These are phyloP conservation scores for Solanum microdontum DNA, from an alignment of 257 asterid genomes.

Conservation along the genomic window DNA sequence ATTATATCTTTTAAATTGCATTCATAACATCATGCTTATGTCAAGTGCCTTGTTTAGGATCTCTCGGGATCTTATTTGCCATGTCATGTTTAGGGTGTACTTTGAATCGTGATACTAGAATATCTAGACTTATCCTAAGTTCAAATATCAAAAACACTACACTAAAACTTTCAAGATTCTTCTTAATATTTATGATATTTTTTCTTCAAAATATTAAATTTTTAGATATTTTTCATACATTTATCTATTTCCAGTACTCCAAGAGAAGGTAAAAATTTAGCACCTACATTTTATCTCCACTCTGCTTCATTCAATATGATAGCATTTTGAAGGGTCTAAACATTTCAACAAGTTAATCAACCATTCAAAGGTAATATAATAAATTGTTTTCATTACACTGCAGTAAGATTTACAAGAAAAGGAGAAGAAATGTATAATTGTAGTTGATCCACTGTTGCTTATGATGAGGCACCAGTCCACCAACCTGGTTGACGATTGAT, in stretches of 20 bases:
- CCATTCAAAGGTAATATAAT: neutral
- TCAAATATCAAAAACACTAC: neutral
- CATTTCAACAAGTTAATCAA: neutral
- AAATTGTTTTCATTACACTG: neutral
- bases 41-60: neutral
- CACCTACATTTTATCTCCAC: neutral
- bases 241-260: neutral
- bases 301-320: neutral
- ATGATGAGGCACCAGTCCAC: neutral
- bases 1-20: neutral
- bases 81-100: neutral
- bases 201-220: neutral
- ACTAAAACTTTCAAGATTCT: neutral
- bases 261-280: neutral
- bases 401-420: neutral
- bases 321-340: neutral
- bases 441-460: neutral
- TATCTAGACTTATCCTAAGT: neutral
- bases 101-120: neutral
- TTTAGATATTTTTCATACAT: neutral
- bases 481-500: neutral
- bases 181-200: neutral
- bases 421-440: neutral
- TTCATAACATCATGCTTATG: neutral
- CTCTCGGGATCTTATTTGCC: neutral